Conservation (phyloP, 345 rosid species). For the Salix caprea region DNA sequence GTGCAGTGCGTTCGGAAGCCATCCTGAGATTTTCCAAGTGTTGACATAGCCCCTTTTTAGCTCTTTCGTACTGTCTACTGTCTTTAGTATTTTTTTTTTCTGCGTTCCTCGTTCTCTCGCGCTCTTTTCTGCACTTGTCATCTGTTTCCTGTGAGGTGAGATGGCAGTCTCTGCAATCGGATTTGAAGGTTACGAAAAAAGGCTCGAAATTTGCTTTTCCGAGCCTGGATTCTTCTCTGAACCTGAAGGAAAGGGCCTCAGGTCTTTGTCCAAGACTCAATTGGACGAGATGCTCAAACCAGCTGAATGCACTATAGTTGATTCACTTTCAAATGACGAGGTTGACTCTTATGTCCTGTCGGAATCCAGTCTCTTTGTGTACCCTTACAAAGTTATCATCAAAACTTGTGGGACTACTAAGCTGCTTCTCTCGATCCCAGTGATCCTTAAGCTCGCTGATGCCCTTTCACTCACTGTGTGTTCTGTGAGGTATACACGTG, state of each 20-base stretch:
- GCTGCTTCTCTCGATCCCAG: constrained; percentile 61
- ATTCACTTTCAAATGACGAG: constrained; percentile 49
- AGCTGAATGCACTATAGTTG: constrained; percentile 77
- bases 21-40: constrained; percentile 17
- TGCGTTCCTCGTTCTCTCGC: constrained; percentile 42
- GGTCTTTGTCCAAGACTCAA: constrained; percentile 49
- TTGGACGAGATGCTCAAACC: constrained; percentile 62
- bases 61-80: not conserved
- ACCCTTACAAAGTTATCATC: constrained; percentile 70
- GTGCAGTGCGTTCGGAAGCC: constrained; percentile 26
- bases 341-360: constrained; percentile 80
- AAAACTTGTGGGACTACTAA: constrained; percentile 91
- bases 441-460: constrained; percentile 50
- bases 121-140: constrained; percentile 27
- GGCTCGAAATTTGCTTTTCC: constrained; percentile 66
- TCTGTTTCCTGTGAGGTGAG: constrained; percentile 23
- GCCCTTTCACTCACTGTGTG: constrained; percentile 45
- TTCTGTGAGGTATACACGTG: constrained; percentile 66
- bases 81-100: constrained; percentile 1
- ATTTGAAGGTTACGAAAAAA: constrained; percentile 88
- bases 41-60: constrained; percentile 18
- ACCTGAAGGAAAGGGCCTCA: constrained; percentile 64
- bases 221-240: constrained; percentile 57
- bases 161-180: constrained; percentile 70
- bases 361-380: constrained; percentile 79